Conservation (phyloP, 352 stramenopile species). For the Stephanocyclus meneghinianus region DNA sequence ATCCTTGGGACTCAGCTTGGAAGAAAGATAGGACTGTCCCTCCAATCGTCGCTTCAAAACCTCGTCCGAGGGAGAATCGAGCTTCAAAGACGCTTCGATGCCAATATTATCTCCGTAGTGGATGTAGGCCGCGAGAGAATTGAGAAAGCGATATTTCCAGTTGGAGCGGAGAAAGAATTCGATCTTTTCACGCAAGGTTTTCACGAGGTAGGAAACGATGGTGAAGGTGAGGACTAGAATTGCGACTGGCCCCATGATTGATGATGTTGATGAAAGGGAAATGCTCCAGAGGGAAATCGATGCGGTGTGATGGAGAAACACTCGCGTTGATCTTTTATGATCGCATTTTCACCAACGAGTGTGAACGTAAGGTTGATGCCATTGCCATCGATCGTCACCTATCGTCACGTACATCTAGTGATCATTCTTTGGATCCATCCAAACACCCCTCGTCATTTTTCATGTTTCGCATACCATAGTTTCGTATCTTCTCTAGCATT, state of each 20-base stretch:
- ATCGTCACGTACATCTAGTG: too few species aligned
- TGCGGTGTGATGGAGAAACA: background rate
- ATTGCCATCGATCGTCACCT: too few species aligned
- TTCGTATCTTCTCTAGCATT: too few species aligned
- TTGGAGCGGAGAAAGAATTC: constrained; percentile 45
- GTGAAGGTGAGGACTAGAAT: constrained; percentile 35
- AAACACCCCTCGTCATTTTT: background rate
- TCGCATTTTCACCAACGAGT: too few species aligned
- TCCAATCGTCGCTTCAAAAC: constrained; percentile 19
- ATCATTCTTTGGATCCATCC: background rate
- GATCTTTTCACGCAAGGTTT: constrained; percentile 31
- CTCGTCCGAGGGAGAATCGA: constrained; percentile 30
- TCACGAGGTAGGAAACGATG: constrained; percentile 27
- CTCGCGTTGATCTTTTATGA: background rate
- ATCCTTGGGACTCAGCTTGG: constrained; percentile 19
- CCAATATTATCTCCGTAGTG: constrained; percentile 53
- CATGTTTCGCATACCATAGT: too few species aligned
- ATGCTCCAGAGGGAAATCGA: background rate
- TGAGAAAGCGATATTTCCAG: constrained; percentile 50
- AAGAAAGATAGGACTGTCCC: constrained; percentile 40
- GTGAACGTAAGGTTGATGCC: too few species aligned
- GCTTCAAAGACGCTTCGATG: constrained; percentile 19
- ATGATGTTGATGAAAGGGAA: background rate
- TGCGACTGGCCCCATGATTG: constrained; percentile 20
- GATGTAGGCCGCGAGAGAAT: constrained; percentile 45